These are phyloP conservation scores for Aureobasidium uvarum DNA, from an alignment of 2,329 filamentous ascomycete genomes.

Conservation along the genomic window DNA sequence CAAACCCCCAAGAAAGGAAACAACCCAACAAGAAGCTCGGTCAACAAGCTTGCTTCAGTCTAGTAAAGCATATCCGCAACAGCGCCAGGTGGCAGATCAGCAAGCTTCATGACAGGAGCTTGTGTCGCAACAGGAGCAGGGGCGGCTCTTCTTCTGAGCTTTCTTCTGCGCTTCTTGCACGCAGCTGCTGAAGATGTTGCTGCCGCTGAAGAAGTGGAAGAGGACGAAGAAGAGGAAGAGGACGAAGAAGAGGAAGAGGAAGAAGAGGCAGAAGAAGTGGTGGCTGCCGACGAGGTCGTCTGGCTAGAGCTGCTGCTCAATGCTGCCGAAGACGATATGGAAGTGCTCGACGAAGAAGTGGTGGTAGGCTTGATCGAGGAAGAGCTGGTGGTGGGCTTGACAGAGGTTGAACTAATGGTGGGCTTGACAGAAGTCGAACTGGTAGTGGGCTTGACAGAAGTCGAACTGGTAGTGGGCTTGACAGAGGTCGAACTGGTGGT, in stretches of 20 bases:
- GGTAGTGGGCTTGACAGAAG: not conserved
- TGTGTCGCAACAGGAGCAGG: not conserved
- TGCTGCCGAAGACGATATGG: not conserved
- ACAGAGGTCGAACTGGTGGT: not conserved
- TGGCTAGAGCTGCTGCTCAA: not conserved
- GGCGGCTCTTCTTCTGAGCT: slow-evolving; percentile 17
- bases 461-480: not conserved
- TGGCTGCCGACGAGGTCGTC: not conserved
- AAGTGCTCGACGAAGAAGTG: not conserved
- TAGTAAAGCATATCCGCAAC: slow-evolving; percentile 5
- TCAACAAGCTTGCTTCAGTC: not conserved
- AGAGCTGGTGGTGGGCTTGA: not conserved
- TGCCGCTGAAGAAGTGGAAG: slow-evolving; percentile 1
- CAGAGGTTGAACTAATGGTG: not conserved
- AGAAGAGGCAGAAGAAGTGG: not conserved
- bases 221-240: not conserved
- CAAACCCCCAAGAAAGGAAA: not conserved
- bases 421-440: too few species aligned
- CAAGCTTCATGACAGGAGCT: slow-evolving; percentile 5
- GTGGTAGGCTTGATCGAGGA: not conserved
- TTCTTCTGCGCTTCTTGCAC: slow-evolving; percentile 17
- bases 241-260: not conserved
- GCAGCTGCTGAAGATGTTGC: slow-evolving; percentile 1
- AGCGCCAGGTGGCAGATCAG: slow-evolving; percentile 12
- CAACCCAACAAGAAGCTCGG: not conserved